These are phyloP conservation scores for Ganoderma boninense DNA, from an alignment of 1,284 basidiomycete genomes.

Conservation along the genomic window DNA sequence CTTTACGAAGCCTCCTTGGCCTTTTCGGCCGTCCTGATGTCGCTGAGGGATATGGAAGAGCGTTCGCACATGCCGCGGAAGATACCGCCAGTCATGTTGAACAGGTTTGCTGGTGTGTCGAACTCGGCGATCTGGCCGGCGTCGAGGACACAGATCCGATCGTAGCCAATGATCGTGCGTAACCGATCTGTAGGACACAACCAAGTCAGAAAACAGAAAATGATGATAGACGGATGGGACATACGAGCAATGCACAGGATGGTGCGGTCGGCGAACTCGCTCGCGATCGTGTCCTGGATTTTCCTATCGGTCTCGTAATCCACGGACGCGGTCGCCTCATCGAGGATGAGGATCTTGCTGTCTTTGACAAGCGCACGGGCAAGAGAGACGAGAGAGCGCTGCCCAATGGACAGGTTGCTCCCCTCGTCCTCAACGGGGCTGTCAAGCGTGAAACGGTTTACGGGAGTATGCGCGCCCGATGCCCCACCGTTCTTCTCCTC, in stretches of 20 bases:
- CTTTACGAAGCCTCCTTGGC: constrained; percentile 27
- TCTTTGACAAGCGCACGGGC: constrained; percentile 86
- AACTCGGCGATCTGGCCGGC: constrained; percentile 74
- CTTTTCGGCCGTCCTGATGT: constrained; percentile 58
- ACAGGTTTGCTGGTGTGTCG: constrained; percentile 78
- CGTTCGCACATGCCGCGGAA: constrained; percentile 81
- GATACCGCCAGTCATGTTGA: constrained; percentile 60
- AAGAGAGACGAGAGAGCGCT: constrained; percentile 81
- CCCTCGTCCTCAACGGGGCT: constrained; percentile 88
- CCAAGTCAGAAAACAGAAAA: neutral
- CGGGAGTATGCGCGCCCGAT: constrained; percentile 26
- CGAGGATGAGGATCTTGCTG: constrained; percentile 79
- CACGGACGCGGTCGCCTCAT: constrained; percentile 82
- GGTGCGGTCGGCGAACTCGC: constrained; percentile 83
- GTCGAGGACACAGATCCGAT: constrained; percentile 81
- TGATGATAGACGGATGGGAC: constrained; percentile 34
- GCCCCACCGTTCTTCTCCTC: constrained; percentile 32
- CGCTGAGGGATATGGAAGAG: constrained; percentile 72
- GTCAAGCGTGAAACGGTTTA: constrained; percentile 74
- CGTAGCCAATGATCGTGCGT: constrained; percentile 79
- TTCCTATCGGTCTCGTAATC: constrained; percentile 87
- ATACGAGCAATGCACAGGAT: constrained; percentile 82
- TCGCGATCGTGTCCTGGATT: constrained; percentile 87
- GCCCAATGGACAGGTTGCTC: constrained; percentile 63
- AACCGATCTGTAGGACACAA: constrained; percentile 61